Conservation (phyloP, 2,329 filamentous ascomycete species). For the Ophiostoma sp. region DNA sequence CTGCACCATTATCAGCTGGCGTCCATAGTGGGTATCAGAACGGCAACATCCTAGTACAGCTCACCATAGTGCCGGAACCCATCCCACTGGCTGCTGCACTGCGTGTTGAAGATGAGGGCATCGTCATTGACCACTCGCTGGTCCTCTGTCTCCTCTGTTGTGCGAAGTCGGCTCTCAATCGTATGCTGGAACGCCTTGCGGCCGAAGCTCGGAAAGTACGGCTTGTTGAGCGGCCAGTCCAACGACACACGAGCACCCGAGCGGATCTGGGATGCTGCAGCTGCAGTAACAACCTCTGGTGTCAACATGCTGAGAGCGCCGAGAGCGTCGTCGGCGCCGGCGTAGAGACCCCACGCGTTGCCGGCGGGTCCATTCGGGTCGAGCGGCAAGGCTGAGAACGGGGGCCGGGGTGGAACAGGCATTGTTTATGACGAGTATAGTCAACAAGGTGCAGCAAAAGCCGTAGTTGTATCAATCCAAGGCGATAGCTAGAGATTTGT, state of each 20-base stretch:
- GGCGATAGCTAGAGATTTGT: background rate
- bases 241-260: slow-evolving; percentile 54
- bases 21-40: background rate
- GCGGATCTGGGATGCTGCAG: slow-evolving; percentile 51
- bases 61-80: slow-evolving; percentile 39
- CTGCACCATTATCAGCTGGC: slow-evolving; percentile 28
- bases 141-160: background rate
- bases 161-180: slow-evolving; percentile 4
- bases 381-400: slow-evolving; percentile 29
- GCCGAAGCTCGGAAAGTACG: slow-evolving; percentile 25
- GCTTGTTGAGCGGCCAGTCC: slow-evolving; percentile 14
- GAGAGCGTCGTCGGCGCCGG: slow-evolving; percentile 44
- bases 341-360: slow-evolving; percentile 49
- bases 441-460: too few species aligned
- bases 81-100: slow-evolving; percentile 40
- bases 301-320: slow-evolving; percentile 55
- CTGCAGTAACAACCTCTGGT: slow-evolving; percentile 49
- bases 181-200: slow-evolving; percentile 25
- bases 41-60: background rate
- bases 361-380: slow-evolving; percentile 29
- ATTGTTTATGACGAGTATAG: background rate
- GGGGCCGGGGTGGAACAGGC: slow-evolving; percentile 14
- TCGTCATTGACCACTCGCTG: slow-evolving; percentile 38
- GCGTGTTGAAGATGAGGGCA: slow-evolving; percentile 31
- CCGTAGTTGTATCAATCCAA: background rate